These are phyloP conservation scores for Penicillium sp. DNA, from an alignment of 2,329 filamentous ascomycete species.

Conservation along the genomic window DNA sequence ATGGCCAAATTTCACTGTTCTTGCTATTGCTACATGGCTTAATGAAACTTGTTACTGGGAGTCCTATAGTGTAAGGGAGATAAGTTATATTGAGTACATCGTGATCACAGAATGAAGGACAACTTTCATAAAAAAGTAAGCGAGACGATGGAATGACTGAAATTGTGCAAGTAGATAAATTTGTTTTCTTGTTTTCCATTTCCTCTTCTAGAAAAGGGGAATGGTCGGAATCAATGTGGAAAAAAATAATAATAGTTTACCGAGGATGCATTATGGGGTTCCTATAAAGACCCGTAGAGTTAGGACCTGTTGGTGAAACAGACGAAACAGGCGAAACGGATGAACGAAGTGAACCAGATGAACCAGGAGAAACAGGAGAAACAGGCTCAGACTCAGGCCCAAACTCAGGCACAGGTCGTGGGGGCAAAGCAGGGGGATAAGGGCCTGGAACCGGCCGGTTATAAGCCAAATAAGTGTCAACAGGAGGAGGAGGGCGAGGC, in stretches of 20 bases:
- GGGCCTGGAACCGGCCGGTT: not conserved
- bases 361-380: too few species aligned
- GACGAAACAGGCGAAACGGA: too few species aligned
- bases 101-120: not conserved
- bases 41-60: not conserved
- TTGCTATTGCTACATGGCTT: not conserved
- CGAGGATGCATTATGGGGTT: not conserved
- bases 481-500: not conserved
- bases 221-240: not conserved
- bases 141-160: not conserved
- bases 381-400: too few species aligned
- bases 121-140: too few species aligned
- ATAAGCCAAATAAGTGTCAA: not conserved
- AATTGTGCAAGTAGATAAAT: not conserved
- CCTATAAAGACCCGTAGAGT: not conserved
- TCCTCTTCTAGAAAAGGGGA: not conserved
- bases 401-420: not conserved
- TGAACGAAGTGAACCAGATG: too few species aligned
- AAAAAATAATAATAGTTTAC: not conserved
- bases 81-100: not conserved
- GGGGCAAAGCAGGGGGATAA: not conserved
- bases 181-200: not conserved
- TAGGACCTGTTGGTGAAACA: not conserved
- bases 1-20: too few species aligned
- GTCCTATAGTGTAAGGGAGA: not conserved